Conservation (phyloP, 192 early-diverging fungal species). For the Coemansia sp. region DNA sequence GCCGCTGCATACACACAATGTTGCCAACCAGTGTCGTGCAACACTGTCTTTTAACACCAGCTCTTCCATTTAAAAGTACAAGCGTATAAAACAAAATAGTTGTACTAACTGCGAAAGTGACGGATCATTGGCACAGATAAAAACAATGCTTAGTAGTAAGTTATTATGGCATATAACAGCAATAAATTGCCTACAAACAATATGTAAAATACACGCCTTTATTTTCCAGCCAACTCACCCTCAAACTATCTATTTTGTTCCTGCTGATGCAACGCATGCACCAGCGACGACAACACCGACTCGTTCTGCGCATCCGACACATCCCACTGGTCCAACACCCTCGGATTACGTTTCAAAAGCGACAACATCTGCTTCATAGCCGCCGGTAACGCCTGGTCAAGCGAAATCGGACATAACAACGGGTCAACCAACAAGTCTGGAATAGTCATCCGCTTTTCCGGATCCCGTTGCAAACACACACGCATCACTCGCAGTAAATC, state of each 20-base stretch:
- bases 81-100: too few relatives aligned
- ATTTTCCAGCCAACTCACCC: too few relatives aligned
- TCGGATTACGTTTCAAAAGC: conserved; percentile 39
- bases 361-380: conserved; percentile 47
- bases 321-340: conserved; percentile 49
- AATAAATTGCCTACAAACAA: too few relatives aligned
- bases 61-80: too few relatives aligned
- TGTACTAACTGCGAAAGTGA: too few relatives aligned
- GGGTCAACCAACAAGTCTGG: conserved; percentile 66
- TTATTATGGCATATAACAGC: too few relatives aligned
- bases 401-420: conserved; percentile 55
- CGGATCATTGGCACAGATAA: too few relatives aligned
- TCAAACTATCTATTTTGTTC: conserved; percentile 16
- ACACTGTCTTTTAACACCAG: too few relatives aligned
- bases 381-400: conserved; percentile 36
- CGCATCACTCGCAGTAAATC: conserved; percentile 64
- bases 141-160: too few relatives aligned
- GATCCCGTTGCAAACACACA: conserved; percentile 68
- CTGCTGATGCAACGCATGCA: conserved; percentile 22
- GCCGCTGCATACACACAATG: too few relatives aligned
- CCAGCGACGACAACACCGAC: conserved; percentile 22
- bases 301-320: conserved; percentile 46
- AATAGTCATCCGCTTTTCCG: conserved; percentile 65
- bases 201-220: too few relatives aligned
- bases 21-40: too few relatives aligned